phyloP scores from a whole-genome alignment of 371 early-diverging fungal species.

The Syncephalis fuscata region DNA sequence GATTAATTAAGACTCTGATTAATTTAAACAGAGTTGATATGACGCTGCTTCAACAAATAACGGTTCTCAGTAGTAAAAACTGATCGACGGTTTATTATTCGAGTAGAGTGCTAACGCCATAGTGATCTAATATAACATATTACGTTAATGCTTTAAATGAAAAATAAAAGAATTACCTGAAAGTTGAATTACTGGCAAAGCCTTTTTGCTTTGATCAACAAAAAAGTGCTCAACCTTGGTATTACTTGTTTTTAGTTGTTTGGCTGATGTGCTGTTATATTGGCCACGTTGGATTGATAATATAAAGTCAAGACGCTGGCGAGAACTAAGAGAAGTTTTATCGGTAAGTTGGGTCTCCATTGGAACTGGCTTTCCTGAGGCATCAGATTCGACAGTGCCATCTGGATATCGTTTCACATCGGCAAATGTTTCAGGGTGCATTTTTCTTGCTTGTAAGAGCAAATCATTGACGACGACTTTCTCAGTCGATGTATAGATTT shows the following conservation, averaged over 20 bases:
- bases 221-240: constrained; percentile 4
- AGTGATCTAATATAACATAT: constrained; percentile 17
- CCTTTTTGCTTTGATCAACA: constrained; percentile 7
- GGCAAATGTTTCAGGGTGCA: constrained; percentile 69
- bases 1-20: too few species aligned
- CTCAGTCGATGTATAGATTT: not conserved
- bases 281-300: constrained; percentile 19
- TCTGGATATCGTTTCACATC: constrained; percentile 25
- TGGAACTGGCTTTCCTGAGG: constrained; percentile 10
- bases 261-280: constrained; percentile 2
- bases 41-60: too few species aligned
- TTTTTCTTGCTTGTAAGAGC: constrained; percentile 27
- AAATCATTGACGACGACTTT: constrained; percentile 22
- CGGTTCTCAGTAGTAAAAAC: too few species aligned
- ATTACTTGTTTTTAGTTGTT: not conserved
- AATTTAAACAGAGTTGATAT: too few species aligned
- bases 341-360: constrained; percentile 43
- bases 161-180: constrained; percentile 17
- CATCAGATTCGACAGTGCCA: constrained; percentile 9
- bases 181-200: constrained; percentile 20
- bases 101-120: constrained; percentile 16
- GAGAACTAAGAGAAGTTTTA: constrained; percentile 24
- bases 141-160: not conserved
- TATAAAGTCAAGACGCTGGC: constrained; percentile 54
- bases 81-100: too few species aligned